Percentiles rank a stretch among this genome's conserved stretches.
Evolutionary conservation across 2,329 filamentous ascomycete genomes (phyloP).

Genomic region (Neofusicoccum cordaticola): DNA sequence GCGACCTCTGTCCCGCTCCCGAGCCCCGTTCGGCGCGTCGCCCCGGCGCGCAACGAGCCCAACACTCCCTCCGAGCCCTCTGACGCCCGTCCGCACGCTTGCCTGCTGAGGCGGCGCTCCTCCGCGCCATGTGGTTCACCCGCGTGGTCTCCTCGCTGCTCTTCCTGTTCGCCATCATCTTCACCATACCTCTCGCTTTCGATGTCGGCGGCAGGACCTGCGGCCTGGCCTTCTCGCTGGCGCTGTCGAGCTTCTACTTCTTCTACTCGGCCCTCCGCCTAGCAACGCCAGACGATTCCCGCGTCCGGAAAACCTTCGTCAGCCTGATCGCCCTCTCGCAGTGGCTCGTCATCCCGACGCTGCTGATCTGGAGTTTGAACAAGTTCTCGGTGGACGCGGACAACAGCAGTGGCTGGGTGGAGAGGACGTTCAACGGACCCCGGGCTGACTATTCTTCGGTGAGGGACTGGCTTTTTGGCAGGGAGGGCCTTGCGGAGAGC

Average conservation of each 20-base stretch:
- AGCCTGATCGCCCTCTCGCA: slow-evolving; percentile 71
- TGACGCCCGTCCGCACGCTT: background rate
- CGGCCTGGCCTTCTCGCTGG: slow-evolving; percentile 88
- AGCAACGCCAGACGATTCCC: slow-evolving; percentile 73
- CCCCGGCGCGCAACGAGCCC: slow-evolving; percentile 7
- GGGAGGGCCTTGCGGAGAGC: slow-evolving; percentile 75
- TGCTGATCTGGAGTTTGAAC: slow-evolving; percentile 93
- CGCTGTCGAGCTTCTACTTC: slow-evolving; percentile 87
- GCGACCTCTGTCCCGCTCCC: background rate
- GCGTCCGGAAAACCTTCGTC: slow-evolving; percentile 69
- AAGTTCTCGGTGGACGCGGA: slow-evolving; percentile 91
- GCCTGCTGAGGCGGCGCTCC: background rate
- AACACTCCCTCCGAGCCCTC: background rate
- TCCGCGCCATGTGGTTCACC: slow-evolving; percentile 75
- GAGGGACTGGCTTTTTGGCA: slow-evolving; percentile 84
- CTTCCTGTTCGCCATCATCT: slow-evolving; percentile 88
- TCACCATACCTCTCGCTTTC: slow-evolving; percentile 95
- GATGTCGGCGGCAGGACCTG: slow-evolving; percentile 95
- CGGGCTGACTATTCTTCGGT: slow-evolving; percentile 63
- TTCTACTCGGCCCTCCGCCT: slow-evolving; percentile 78
- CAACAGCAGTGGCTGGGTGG: slow-evolving; percentile 70
- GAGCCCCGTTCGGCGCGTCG: slow-evolving; percentile 12
- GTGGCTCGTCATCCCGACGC: slow-evolving; percentile 78
- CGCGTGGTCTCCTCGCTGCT: slow-evolving; percentile 74
- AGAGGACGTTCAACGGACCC: slow-evolving; percentile 70